phyloP scores from a whole-genome alignment of 805 yeast species.

The Candida sithepensis region DNA sequence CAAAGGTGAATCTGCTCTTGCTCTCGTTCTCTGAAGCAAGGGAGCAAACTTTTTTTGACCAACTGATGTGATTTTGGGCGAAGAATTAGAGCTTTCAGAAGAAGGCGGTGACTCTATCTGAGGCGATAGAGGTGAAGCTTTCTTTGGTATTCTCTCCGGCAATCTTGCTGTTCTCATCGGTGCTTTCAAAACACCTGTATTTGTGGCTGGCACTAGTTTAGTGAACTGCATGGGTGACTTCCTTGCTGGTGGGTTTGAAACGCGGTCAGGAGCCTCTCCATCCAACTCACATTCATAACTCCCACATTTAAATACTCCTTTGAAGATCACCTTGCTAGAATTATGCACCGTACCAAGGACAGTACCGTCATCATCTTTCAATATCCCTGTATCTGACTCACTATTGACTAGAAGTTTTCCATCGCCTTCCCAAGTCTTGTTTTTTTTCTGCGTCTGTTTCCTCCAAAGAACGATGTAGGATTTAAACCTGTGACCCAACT shows the following conservation, averaged over 20 bases:
- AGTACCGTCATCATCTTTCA: constrained; percentile 30
- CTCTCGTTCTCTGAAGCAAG: constrained; percentile 8
- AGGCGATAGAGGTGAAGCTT: neutral
- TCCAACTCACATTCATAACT: constrained; percentile 62
- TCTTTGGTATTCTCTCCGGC: too few relatives aligned
- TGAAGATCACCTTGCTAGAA: constrained; percentile 15
- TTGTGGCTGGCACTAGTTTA: neutral
- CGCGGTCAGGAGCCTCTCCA: constrained; percentile 31
- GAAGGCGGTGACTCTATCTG: neutral
- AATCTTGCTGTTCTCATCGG: too few relatives aligned
- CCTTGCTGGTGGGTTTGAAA: neutral
- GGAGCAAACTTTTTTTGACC: neutral
- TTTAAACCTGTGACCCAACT: neutral
- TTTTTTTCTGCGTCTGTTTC: constrained; percentile 68
- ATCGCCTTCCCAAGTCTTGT: constrained; percentile 95
- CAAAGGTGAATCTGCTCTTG: constrained; percentile 30
- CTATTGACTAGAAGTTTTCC: constrained; percentile 48
- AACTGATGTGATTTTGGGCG: neutral
- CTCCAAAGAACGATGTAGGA: constrained; percentile 55
- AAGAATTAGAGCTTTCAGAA: neutral
- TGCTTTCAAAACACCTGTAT: too few relatives aligned
- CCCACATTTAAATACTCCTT: constrained; percentile 47
- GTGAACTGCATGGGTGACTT: neutral
- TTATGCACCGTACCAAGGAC: constrained; percentile 18
- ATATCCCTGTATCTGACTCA: constrained; percentile 13